Evolutionary conservation across 2,329 filamentous ascomycete genomes (phyloP), one percentile per base, ranked within the genome.

Genomic region (Phaeophleospora eucalypticola): DNA sequence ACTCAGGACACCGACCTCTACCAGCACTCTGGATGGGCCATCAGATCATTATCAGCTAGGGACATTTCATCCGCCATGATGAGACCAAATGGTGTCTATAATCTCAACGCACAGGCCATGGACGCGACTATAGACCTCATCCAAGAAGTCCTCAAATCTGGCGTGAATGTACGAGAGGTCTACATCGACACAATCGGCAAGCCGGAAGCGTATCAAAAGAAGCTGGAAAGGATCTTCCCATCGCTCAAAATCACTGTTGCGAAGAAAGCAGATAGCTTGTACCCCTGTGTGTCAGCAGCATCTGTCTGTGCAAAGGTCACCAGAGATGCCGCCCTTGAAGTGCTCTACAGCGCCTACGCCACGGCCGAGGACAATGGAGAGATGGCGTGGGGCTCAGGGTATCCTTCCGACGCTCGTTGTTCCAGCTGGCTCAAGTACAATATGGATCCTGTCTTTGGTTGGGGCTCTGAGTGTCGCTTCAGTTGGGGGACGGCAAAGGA

Each of bases 251-350:
- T 77, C 47, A 76, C 73, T 0, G 74, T 77, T 2, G 74, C 71
- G 19, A 77, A 74, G 58, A 97, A 97, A 73, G 91, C 93, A 2
- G 91, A 98, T 66, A 89, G 86, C 50, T 66, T 97, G 40, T 97
- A 91, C 67, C 89, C 93, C 1, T 91, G 86, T 64, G 93, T 97
- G 44, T 94, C 87, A 59, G 93, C 91, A 24, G 91, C 93, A 4
- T 93, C 87, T 52, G 89, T 98, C 2, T 94, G 87, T 67, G 93
- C 93, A 44, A 98, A 98, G 69, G 93, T 98, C 21, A 97, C 93
- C 10, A 78, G 93, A 54, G 93, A 98, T 69, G 86, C 86, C 1
- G 89, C 89, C 4, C 76, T 97, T 18, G 90, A 96, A 62, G 80
- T 86, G 2, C 76, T 91, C 35, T 91, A 87, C 62, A 74, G 79